phyloP scores from a whole-genome alignment of 2,329 filamentous ascomycete genomes.

The Nemania sp. region DNA sequence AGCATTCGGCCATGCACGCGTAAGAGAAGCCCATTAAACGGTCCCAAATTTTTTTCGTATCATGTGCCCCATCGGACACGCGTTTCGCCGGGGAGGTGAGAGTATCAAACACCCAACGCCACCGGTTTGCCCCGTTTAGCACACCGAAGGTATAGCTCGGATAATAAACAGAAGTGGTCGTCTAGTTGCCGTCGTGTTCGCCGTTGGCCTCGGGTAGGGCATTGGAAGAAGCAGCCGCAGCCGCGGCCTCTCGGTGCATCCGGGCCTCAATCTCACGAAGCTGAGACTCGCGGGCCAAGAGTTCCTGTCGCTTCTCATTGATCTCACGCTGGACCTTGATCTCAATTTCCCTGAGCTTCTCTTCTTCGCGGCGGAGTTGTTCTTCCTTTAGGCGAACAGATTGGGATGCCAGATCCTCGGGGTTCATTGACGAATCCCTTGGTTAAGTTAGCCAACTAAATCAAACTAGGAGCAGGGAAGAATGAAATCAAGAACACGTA shows the following conservation, averaged over 20 bases:
- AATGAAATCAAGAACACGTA: constrained; percentile 57
- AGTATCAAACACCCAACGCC: constrained; percentile 42
- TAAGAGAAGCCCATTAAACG: constrained; percentile 36
- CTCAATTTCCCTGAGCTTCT: constrained; percentile 99
- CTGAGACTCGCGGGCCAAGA: constrained; percentile 95
- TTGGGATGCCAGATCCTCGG: constrained; percentile 94
- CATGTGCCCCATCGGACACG: constrained; percentile 32
- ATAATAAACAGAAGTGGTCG: constrained; percentile 28
- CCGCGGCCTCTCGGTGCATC: constrained; percentile 78
- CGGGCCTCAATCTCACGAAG: constrained; percentile 97
- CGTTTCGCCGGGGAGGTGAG: constrained; percentile 31
- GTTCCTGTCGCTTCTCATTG: constrained; percentile 99
- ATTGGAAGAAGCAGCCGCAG: constrained; percentile 43
- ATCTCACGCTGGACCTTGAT: constrained; percentile 99
- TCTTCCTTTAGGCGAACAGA: constrained; percentile 99
- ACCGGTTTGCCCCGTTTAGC: constrained; percentile 35
- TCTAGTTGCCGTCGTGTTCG: constrained; percentile 57
- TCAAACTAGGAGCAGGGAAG: not conserved
- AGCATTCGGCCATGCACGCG: constrained; percentile 33
- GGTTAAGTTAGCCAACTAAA: constrained; percentile 38
- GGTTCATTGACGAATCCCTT: constrained; percentile 91
- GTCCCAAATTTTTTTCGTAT: constrained; percentile 36
- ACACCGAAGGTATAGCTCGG: constrained; percentile 36
- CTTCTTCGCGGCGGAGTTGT: constrained; percentile 97
- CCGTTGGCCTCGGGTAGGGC: constrained; percentile 55